Evolutionary conservation across 2,329 filamentous ascomycete species (phyloP).

Genomic region (Hypoxylon sp.): DNA sequence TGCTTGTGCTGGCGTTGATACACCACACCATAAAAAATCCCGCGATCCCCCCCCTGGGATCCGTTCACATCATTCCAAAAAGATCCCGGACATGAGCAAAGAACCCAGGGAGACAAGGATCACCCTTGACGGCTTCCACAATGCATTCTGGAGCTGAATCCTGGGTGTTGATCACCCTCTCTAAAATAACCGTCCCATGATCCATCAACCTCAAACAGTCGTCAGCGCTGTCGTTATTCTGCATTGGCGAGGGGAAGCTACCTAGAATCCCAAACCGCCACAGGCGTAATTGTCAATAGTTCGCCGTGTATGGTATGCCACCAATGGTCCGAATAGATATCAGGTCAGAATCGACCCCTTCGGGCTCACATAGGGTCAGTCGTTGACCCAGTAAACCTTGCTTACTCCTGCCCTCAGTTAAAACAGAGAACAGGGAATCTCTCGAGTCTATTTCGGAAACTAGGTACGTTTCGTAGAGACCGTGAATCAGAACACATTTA

Average conservation of each 20-base stretch:
- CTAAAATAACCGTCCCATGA: constrained; percentile 63
- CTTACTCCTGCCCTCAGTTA: constrained; percentile 16
- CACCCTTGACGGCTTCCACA: constrained; percentile 45
- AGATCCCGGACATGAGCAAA: constrained; percentile 44
- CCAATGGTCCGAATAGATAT: constrained; percentile 26
- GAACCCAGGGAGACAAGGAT: constrained; percentile 47
- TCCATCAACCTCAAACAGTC: constrained; percentile 66
- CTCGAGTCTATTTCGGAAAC: constrained; percentile 41
- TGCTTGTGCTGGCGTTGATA: constrained; percentile 40
- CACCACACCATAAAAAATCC: constrained; percentile 36
- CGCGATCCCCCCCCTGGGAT: constrained; percentile 38
- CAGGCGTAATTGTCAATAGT: constrained; percentile 20
- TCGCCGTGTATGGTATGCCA: constrained; percentile 16
- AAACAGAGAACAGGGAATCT: constrained; percentile 28
- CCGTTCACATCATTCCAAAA: constrained; percentile 45
- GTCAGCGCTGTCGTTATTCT: constrained; percentile 25
- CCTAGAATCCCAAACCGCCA: constrained; percentile 34
- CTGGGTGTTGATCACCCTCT: constrained; percentile 62
- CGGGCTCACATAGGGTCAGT: constrained; percentile 7
- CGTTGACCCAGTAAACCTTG: constrained; percentile 20
- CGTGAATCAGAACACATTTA: constrained; percentile 30
- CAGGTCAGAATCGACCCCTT: constrained; percentile 13
- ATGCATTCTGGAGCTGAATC: constrained; percentile 51
- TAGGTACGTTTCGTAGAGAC: constrained; percentile 14
- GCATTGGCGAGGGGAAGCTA: constrained; percentile 23